A percentile compares a stretch with the other conserved stretches of the same genome.
phyloP scores from a whole-genome alignment of 1,284 basidiomycete species.

The Trichosporon ovoides region DNA sequence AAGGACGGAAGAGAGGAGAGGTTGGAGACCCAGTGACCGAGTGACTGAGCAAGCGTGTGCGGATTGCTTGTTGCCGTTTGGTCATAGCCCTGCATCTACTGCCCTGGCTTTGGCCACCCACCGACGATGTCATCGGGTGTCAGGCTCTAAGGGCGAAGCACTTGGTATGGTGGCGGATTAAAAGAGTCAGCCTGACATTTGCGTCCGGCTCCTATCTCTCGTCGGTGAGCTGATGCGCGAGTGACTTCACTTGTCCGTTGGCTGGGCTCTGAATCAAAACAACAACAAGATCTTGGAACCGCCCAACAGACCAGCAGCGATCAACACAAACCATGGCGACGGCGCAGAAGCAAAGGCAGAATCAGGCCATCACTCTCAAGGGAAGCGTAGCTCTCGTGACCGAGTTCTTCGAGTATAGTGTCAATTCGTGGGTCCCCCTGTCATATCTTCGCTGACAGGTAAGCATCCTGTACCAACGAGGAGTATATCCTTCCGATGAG shows the following conservation, averaged over 20 bases:
- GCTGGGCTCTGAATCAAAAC: neutral
- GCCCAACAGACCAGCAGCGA: neutral
- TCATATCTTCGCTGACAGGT: conserved; percentile 21
- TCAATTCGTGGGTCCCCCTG: conserved; percentile 71
- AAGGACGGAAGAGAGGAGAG: neutral
- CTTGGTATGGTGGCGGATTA: neutral
- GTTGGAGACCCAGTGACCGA: conserved; percentile 9
- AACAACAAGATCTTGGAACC: conserved; percentile 8
- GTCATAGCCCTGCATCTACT: neutral
- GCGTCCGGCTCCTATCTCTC: neutral
- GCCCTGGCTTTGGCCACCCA: neutral
- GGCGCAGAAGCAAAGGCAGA: conserved; percentile 45
- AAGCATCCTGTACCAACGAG: conserved; percentile 95
- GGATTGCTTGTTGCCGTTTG: conserved; percentile 1
- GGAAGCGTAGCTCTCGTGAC: conserved; percentile 93
- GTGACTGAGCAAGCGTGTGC: neutral
- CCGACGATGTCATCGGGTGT: conserved; percentile 3
- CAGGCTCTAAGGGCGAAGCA: neutral
- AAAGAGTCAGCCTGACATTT: conserved; percentile 6
- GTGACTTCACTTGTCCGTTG: conserved; percentile 5
- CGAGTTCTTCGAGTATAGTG: conserved; percentile 97
- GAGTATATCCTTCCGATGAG: conserved; percentile 95
- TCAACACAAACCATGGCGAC: conserved; percentile 41
- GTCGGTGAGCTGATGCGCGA: neutral
- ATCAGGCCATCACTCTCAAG: conserved; percentile 75